phyloP scores from a whole-genome alignment of 2,329 filamentous ascomycete species.

The Onygenales sp. region DNA sequence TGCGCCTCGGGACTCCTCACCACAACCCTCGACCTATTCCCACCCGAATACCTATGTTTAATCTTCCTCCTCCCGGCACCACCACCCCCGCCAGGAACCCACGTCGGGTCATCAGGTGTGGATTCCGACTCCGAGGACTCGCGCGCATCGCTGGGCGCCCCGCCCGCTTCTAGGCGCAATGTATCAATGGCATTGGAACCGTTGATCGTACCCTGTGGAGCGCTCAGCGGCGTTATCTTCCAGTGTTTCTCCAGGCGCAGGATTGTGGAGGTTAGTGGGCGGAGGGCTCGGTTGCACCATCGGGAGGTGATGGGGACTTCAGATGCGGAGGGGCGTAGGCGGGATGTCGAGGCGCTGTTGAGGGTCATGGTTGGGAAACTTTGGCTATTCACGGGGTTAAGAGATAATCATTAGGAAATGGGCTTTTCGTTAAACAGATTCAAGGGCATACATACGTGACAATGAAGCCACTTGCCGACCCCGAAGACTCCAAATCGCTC shows the following conservation, averaged over 20 bases:
- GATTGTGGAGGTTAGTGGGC: constrained; percentile 32
- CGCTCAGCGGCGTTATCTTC: constrained; percentile 20
- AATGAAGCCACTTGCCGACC: no score
- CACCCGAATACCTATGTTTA: constrained; percentile 28
- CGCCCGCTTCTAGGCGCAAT: not conserved
- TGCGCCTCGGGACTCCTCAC: constrained; percentile 26
- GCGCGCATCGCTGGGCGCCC: constrained; percentile 8
- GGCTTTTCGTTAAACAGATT: no score
- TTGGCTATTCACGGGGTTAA: not conserved
- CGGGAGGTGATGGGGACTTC: constrained; percentile 30
- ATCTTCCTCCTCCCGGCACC: constrained; percentile 21
- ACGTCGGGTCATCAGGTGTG: constrained; percentile 29
- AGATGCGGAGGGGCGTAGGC: constrained; percentile 9
- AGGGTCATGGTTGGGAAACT: not conserved
- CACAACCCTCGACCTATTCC: constrained; percentile 18
- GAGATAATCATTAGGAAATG: no score
- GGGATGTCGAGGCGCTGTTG: constrained; percentile 6
- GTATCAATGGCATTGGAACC: constrained; percentile 8
- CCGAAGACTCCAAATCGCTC: no score
- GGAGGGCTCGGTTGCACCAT: constrained; percentile 36
- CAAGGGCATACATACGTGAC: no score
- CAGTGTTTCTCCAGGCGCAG: constrained; percentile 32
- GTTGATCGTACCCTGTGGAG: constrained; percentile 12
- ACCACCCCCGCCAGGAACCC: constrained; percentile 23
- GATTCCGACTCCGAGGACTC: constrained; percentile 22